phyloP scores from a whole-genome alignment of 371 early-diverging fungal genomes.

The Saksenaea oblongispora region DNA sequence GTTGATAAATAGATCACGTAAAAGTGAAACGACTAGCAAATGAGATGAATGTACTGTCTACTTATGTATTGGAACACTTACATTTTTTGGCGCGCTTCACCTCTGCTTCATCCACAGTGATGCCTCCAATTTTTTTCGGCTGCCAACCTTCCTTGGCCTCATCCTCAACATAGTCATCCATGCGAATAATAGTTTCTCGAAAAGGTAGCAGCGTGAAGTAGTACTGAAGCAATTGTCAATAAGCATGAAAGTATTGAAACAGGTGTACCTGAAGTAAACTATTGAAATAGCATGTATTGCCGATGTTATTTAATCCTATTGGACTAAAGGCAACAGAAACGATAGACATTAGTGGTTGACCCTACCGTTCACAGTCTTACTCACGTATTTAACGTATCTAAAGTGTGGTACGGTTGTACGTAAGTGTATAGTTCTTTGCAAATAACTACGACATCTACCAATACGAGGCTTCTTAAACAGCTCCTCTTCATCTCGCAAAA shows the following conservation, averaged over 20 bases:
- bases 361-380: not conserved
- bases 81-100: slow-evolving; percentile 55
- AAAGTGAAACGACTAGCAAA: slow-evolving; percentile 39
- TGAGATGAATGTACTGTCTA: not conserved
- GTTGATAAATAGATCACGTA: slow-evolving; percentile 43
- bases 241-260: not conserved
- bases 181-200: slow-evolving; percentile 58
- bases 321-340: slow-evolving; percentile 39
- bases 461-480: not conserved
- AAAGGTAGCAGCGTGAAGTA: slow-evolving; percentile 74
- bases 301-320: slow-evolving; percentile 81
- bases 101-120: slow-evolving; percentile 54
- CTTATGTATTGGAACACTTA: slow-evolving; percentile 14
- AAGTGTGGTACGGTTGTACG: not conserved
- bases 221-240: slow-evolving; percentile 53
- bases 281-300: slow-evolving; percentile 93
- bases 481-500: slow-evolving; percentile 27
- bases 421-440: not conserved
- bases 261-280: slow-evolving; percentile 66
- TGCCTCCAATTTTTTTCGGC: slow-evolving; percentile 59
- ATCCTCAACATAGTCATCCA: slow-evolving; percentile 55
- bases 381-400: not conserved
- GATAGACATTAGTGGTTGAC: not conserved
- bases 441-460: not conserved
- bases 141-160: slow-evolving; percentile 43